Conservation (phyloP, 108 stramenopile species). For the Cyclotella baltica region DNA sequence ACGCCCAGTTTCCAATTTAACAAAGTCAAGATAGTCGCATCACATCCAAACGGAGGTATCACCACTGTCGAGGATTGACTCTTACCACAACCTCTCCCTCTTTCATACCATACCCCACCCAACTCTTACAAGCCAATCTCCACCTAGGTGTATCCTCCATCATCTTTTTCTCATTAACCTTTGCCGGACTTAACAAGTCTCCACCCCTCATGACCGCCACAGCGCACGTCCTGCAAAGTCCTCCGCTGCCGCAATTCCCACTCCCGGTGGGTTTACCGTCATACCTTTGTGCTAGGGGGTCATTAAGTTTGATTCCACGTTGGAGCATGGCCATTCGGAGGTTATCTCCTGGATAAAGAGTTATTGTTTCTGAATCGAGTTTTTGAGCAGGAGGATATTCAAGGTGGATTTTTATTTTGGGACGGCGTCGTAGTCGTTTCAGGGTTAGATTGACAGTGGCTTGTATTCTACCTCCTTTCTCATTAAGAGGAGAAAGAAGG, state of each 20-base stretch:
- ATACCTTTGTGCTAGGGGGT: constrained; percentile 50
- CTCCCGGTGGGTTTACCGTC: constrained; percentile 43
- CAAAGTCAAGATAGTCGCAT: too few relatives aligned
- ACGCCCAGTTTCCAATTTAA: too few relatives aligned
- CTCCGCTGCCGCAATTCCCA: constrained; percentile 75
- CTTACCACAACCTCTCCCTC: constrained; percentile 73
- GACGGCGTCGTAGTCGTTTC: constrained; percentile 46
- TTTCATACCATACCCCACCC: constrained; percentile 78
- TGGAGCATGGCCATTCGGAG: constrained; percentile 51
- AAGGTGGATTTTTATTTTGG: constrained; percentile 46
- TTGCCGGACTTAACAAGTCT: constrained; percentile 64
- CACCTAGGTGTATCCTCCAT: constrained; percentile 69
- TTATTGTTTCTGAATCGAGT: constrained; percentile 21
- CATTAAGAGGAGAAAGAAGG: constrained; percentile 20
- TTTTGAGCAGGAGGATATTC: constrained; percentile 48
- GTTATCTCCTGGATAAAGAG: constrained; percentile 53
- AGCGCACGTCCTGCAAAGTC: constrained; percentile 74
- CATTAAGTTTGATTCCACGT: constrained; percentile 54
- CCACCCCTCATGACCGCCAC: constrained; percentile 63
- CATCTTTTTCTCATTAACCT: constrained; percentile 69
- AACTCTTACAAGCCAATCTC: constrained; percentile 79
- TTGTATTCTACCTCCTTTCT: constrained; percentile 4
- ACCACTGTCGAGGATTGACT: constrained; percentile 82
- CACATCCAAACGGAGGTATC: too few relatives aligned
- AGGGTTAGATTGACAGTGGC: constrained; percentile 32